Conservation (phyloP, 2,329 filamentous ascomycete genomes). For the Chrysoporthe puriensis region DNA sequence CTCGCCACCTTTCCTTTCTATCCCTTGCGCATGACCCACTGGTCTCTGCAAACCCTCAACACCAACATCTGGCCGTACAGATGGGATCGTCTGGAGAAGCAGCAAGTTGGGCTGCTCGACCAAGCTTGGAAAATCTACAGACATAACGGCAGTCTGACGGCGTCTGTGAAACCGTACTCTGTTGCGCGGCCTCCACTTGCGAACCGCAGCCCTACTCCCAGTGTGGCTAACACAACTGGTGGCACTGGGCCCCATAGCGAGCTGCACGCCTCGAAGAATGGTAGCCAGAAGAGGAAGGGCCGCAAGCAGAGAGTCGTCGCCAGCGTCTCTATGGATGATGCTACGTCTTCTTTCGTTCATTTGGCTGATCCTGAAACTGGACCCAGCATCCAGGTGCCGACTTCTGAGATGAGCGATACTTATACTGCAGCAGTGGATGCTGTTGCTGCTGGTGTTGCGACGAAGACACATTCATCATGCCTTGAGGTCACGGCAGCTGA, state of each 20-base stretch:
- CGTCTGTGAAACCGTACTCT: neutral
- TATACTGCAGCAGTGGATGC: neutral
- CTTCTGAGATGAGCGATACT: neutral
- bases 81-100: constrained; percentile 12
- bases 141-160: constrained; percentile 10
- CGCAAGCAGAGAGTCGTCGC: constrained; percentile 17
- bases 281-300: constrained; percentile 23
- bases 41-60: constrained; percentile 24
- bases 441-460: neutral
- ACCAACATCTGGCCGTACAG: neutral
- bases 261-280: constrained; percentile 9
- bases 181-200: neutral
- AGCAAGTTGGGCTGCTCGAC: constrained; percentile 16
- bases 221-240: neutral
- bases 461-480: neutral
- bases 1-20: constrained; percentile 27
- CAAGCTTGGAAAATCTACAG: constrained; percentile 16
- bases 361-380: neutral
- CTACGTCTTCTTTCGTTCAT: neutral
- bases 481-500: neutral
- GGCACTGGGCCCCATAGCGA: neutral
- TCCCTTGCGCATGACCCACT: constrained; percentile 24
- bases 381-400: neutral
- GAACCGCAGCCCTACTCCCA: neutral
- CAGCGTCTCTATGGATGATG: neutral